These are phyloP conservation scores for Candida maltosa DNA, from an alignment of 805 yeast genomes.

Conservation along the genomic window DNA sequence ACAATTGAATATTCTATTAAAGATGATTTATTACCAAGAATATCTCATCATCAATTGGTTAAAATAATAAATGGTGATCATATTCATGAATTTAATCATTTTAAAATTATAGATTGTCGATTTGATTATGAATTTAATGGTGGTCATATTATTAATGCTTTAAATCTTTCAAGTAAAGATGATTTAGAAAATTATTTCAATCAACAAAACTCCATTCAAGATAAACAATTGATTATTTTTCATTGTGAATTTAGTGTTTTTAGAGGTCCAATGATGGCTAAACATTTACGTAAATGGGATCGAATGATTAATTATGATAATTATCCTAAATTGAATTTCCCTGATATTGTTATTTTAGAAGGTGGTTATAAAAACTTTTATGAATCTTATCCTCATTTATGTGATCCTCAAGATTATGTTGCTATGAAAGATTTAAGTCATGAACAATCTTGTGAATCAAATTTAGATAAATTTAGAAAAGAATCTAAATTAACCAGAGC, in stretches of 20 bases:
- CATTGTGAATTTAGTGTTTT: slow-evolving; percentile 94
- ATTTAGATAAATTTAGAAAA: slow-evolving; percentile 41
- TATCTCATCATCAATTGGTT: slow-evolving; percentile 55
- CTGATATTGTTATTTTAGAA: slow-evolving; percentile 82
- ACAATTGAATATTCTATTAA: slow-evolving; percentile 26
- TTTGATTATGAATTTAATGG: slow-evolving; percentile 90
- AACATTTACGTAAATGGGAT: slow-evolving; percentile 79
- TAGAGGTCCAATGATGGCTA: slow-evolving; percentile 93
- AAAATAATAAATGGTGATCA: slow-evolving; percentile 54
- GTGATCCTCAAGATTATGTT: slow-evolving; percentile 76
- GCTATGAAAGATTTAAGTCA: slow-evolving; percentile 64
- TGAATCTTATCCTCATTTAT: slow-evolving; percentile 52
- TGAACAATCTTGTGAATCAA: slow-evolving; percentile 41
- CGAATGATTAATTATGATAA: slow-evolving; percentile 66
- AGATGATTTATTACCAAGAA: slow-evolving; percentile 66
- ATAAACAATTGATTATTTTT: slow-evolving; percentile 55
- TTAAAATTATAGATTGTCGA: slow-evolving; percentile 77
- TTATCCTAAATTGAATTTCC: slow-evolving; percentile 82
- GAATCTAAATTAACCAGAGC: slow-evolving; percentile 40
- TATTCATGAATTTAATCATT: slow-evolving; percentile 49
- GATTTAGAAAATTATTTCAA: slow-evolving; percentile 58
- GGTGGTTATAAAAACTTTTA: slow-evolving; percentile 89
- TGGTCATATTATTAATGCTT: slow-evolving; percentile 85
- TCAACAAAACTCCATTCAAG: slow-evolving; percentile 8
- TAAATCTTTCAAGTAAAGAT: slow-evolving; percentile 69